Evolutionary conservation across 345 rosid species (phyloP).

Genomic region (Kernera saxatilis): DNA sequence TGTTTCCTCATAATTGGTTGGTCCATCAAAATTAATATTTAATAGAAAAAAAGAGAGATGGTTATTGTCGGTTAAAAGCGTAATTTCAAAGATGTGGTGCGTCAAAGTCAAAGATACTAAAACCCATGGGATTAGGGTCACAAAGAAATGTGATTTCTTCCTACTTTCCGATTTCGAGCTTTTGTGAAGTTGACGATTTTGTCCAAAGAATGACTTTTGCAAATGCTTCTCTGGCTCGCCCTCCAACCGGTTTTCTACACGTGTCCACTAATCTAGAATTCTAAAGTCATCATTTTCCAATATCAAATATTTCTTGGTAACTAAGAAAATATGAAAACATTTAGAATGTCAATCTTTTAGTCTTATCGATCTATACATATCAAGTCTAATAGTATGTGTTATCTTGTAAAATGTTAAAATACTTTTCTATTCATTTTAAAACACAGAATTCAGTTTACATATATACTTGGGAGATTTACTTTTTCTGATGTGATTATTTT

Average conservation of each 20-base stretch:
- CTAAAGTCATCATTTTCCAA: background rate
- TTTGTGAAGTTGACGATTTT: slow-evolving; percentile 32
- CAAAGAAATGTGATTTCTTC: slow-evolving; percentile 15
- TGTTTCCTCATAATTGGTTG: background rate
- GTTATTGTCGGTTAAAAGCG: slow-evolving; percentile 22
- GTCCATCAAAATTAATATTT: slow-evolving; percentile 6
- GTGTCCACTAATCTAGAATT: background rate
- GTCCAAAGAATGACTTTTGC: slow-evolving; percentile 26
- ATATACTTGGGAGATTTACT: background rate
- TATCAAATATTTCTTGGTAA: background rate
- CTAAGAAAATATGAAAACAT: background rate
- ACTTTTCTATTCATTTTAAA: background rate
- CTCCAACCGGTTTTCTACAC: background rate
- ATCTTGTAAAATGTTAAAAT: background rate
- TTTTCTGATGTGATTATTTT: background rate
- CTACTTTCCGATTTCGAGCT: slow-evolving; percentile 19
- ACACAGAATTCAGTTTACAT: background rate
- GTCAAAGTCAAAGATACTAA: slow-evolving; percentile 29
- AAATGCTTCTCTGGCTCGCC: slow-evolving; percentile 4
- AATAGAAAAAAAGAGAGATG: background rate
- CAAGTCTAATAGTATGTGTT: background rate
- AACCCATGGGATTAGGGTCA: slow-evolving; percentile 18
- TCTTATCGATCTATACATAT: background rate
- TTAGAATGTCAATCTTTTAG: slow-evolving; percentile 1
- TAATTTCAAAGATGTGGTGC: slow-evolving; percentile 13